A percentile compares a stretch with the other conserved stretches of the same genome.
Evolutionary conservation across 331 rosid species (phyloP).

Genomic region (Quercus lobata): DNA sequence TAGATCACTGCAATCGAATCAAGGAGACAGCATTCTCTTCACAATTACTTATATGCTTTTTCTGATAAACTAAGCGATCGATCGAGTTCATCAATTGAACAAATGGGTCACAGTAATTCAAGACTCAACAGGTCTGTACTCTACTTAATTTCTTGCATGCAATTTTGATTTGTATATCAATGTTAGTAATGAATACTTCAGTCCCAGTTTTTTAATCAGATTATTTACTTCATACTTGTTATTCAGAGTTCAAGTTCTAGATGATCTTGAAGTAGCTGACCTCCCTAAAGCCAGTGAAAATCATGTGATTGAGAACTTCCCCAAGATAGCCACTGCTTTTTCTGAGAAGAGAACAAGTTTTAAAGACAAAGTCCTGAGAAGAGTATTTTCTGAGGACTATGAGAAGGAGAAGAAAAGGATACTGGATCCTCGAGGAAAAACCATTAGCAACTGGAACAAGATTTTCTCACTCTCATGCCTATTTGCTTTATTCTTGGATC

Average conservation of each 20-base stretch:
- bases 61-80: no score
- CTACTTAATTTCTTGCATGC: background rate
- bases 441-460: constrained; percentile 38
- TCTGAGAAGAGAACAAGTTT: constrained; percentile 21
- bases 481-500: constrained; percentile 51
- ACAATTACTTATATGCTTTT: no score
- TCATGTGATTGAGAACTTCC: constrained; percentile 3
- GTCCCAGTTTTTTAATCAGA: no score
- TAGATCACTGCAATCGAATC: no score
- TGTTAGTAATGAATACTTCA: background rate
- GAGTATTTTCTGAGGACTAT: constrained; percentile 57
- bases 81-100: no score
- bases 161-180: no score
- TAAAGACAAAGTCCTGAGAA: constrained; percentile 40
- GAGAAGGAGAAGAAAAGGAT: constrained; percentile 38
- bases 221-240: background rate
- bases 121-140: constrained; percentile 31
- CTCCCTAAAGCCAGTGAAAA: constrained; percentile 18
- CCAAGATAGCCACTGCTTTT: no score
- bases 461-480: constrained; percentile 40
- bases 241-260: constrained; percentile 31
- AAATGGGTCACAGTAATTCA: constrained; percentile 38
- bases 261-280: constrained; percentile 29
- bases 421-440: constrained; percentile 45
- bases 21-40: no score